Evolutionary conservation across 1,284 basidiomycete genomes (phyloP).

Genomic region (Pseudozyma pruni): DNA sequence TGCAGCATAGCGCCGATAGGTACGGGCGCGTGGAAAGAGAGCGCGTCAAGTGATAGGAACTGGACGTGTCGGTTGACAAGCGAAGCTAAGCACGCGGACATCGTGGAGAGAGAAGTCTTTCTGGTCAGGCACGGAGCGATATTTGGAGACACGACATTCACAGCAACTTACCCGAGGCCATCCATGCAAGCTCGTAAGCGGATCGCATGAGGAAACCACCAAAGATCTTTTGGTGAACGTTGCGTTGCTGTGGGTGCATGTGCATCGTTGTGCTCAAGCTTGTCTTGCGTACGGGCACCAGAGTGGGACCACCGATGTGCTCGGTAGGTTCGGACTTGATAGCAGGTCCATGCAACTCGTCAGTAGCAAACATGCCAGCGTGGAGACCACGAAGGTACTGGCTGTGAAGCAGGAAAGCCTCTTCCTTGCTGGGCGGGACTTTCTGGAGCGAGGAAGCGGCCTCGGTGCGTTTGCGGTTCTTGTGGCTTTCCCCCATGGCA

Average conservation of each 20-base stretch:
- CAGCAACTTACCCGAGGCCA: slow-evolving; percentile 54
- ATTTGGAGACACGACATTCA: too few species aligned
- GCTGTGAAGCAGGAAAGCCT: slow-evolving; percentile 65
- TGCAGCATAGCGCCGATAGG: slow-evolving; percentile 61
- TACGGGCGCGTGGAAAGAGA: slow-evolving; percentile 61
- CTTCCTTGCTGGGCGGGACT: slow-evolving; percentile 66
- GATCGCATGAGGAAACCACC: slow-evolving; percentile 59
- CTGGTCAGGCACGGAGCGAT: too few species aligned
- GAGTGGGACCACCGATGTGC: slow-evolving; percentile 19
- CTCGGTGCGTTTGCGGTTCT: slow-evolving; percentile 60
- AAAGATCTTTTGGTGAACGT: slow-evolving; percentile 60
- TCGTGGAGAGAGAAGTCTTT: too few species aligned
- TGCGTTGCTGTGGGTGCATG: slow-evolving; percentile 65
- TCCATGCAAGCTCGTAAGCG: slow-evolving; percentile 68
- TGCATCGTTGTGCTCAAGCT: slow-evolving; percentile 55
- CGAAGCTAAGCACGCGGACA: slow-evolving; percentile 12
- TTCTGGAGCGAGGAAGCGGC: slow-evolving; percentile 56
- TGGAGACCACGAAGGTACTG: slow-evolving; percentile 56
- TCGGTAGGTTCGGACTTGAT: slow-evolving; percentile 13
- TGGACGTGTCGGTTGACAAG: slow-evolving; percentile 65
- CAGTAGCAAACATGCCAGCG: slow-evolving; percentile 43
- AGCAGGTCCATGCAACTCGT: slow-evolving; percentile 27
- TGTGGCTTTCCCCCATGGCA: slow-evolving; percentile 64
- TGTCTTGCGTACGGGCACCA: slow-evolving; percentile 59
- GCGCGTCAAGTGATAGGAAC: slow-evolving; percentile 67